Conservation (phyloP, 495 filamentous ascomycete species). For the Ramalina intermedia region DNA sequence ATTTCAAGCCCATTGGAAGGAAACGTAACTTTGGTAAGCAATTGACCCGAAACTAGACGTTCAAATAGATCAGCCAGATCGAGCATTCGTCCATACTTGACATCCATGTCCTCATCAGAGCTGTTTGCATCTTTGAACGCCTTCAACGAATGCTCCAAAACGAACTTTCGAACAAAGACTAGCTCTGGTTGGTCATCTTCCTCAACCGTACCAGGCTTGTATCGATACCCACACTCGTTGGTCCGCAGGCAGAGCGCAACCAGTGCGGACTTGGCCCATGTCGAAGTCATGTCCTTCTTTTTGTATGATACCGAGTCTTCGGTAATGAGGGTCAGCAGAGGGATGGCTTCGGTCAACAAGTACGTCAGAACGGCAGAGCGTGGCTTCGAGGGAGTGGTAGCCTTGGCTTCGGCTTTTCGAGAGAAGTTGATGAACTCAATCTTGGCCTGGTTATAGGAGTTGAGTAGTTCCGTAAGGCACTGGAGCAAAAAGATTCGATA, state of each 20-base stretch:
- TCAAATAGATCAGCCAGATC: conserved; percentile 82
- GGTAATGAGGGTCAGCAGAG: conserved; percentile 58
- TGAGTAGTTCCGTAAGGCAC: conserved; percentile 83
- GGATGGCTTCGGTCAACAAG: conserved; percentile 72
- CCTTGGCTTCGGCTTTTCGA: conserved; percentile 66
- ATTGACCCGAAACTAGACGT: conserved; percentile 71
- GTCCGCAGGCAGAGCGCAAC: conserved; percentile 82
- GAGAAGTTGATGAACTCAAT: conserved; percentile 99
- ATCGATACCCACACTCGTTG: conserved; percentile 44
- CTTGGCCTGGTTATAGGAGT: conserved; percentile 86
- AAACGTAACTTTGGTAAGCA: conserved; percentile 31
- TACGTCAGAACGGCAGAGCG: conserved; percentile 89
- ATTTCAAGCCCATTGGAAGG: conserved; percentile 26
- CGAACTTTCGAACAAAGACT: conserved; percentile 82
- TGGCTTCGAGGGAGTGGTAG: conserved; percentile 83
- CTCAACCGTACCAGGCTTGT: conserved; percentile 43
- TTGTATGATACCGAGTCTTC: conserved; percentile 60
- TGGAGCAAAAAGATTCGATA: conserved; percentile 93
- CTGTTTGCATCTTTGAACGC: conserved; percentile 80
- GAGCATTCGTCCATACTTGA: conserved; percentile 74
- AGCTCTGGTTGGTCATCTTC: conserved; percentile 75
- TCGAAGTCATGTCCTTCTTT: conserved; percentile 71
- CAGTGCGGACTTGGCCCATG: conserved; percentile 70
- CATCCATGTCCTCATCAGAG: conserved; percentile 67
- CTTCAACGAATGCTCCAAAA: conserved; percentile 81